A percentile compares a stretch with the other conserved stretches of the same genome.
These are phyloP conservation scores for Epicoccum sorghinum DNA, from an alignment of 2,329 filamentous ascomycete genomes.

Conservation along the genomic window DNA sequence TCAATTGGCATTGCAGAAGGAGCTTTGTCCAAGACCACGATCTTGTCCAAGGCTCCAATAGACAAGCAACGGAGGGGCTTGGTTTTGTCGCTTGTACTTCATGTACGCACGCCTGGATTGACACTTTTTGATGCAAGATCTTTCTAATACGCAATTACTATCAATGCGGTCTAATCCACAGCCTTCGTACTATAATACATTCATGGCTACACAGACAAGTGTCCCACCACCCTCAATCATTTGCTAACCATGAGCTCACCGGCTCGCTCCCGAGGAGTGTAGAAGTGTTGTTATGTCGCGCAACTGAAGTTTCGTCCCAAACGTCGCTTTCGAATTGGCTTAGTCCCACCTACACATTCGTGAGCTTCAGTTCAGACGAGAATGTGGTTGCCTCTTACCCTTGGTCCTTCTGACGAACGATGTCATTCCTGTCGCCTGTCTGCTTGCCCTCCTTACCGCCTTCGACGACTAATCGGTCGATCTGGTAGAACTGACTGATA, in stretches of 20 bases:
- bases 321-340: not conserved
- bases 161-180: not conserved
- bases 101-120: too few relatives aligned
- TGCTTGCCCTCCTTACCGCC: slow-evolving; percentile 81
- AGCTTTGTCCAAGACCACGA: too few relatives aligned
- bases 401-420: slow-evolving; percentile 78
- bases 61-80: too few relatives aligned
- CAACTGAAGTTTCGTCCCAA: not conserved
- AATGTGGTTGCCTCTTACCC: slow-evolving; percentile 61
- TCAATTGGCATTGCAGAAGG: too few relatives aligned
- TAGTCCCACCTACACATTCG: slow-evolving; percentile 29
- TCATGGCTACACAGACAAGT: not conserved
- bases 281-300: slow-evolving; percentile 6
- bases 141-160: not conserved
- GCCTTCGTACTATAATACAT: slow-evolving; percentile 4
- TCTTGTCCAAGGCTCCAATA: too few relatives aligned
- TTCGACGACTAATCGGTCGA: slow-evolving; percentile 91
- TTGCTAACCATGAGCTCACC: not conserved
- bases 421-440: slow-evolving; percentile 67
- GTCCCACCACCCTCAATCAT: not conserved
- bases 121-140: not conserved
- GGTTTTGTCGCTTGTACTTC: too few relatives aligned
- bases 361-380: slow-evolving; percentile 14
- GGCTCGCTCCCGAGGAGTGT: not conserved
- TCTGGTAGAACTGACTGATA: slow-evolving; percentile 92